Evolutionary conservation across 306 rosid species (phyloP).

Genomic region (Glycine tomentella): DNA sequence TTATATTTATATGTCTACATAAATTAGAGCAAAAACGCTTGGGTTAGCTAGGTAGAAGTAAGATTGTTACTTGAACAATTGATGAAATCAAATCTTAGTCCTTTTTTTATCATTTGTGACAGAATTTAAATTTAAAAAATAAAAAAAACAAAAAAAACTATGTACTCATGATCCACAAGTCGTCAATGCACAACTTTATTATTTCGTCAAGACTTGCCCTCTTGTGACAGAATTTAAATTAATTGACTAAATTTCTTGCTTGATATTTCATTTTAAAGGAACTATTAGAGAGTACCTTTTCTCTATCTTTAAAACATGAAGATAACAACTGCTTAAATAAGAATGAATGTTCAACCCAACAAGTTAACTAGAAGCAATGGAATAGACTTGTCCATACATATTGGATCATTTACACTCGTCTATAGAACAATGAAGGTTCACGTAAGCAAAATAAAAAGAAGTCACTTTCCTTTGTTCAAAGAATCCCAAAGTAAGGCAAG

Average conservation of each 20-base stretch:
- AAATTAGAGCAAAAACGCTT: neutral
- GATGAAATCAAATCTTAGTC: neutral
- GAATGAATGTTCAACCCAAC: slow-evolving; percentile 10
- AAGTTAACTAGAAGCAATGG: slow-evolving; percentile 32
- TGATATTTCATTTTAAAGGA: neutral
- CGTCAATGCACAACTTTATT: too few species aligned
- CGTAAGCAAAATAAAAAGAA: slow-evolving; percentile 16
- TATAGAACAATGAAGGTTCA: slow-evolving; percentile 32
- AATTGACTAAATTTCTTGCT: neutral
- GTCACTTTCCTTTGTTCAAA: slow-evolving; percentile 52
- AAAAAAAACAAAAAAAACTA: too few species aligned
- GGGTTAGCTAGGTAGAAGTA: neutral
- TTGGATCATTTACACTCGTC: slow-evolving; percentile 18
- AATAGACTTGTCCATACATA: slow-evolving; percentile 2
- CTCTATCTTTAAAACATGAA: neutral
- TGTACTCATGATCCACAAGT: too few species aligned
- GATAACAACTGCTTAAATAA: neutral
- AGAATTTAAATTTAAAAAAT: too few species aligned
- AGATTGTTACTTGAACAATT: neutral
- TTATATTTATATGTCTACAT: neutral
- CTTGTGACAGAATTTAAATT: neutral
- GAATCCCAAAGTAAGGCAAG: slow-evolving; percentile 75
- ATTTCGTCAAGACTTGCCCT: too few species aligned
- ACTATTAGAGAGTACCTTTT: too few species aligned
- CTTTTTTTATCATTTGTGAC: too few species aligned